A percentile compares a stretch with the other conserved stretches of the same genome.
Evolutionary conservation across 768 basidiomycete species (phyloP).

Genomic region (Pisolithus marmoratus): DNA sequence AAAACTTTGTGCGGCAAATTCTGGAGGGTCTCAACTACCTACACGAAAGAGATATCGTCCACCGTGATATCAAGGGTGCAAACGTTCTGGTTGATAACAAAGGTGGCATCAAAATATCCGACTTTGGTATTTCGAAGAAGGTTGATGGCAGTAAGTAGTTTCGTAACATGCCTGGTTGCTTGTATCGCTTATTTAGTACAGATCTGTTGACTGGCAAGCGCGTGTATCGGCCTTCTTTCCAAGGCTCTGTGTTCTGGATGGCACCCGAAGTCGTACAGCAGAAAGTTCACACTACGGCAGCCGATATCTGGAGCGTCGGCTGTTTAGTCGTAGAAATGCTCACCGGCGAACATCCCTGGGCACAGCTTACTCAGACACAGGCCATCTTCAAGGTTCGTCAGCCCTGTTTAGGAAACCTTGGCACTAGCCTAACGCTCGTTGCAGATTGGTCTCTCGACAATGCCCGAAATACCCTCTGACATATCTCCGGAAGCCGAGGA

Average conservation of each 20-base stretch:
- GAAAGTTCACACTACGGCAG: conserved; percentile 83
- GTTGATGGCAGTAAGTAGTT: conserved; percentile 82
- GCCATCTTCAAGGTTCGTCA: conserved; percentile 86
- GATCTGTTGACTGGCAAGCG: conserved; percentile 55
- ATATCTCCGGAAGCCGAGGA: conserved; percentile 85
- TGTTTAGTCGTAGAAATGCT: conserved; percentile 96
- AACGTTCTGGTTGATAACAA: conserved; percentile 99
- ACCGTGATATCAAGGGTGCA: conserved; percentile 98
- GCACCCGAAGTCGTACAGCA: conserved; percentile 98
- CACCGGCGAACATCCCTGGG: conserved; percentile 93
- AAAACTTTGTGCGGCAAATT: conserved; percentile 91
- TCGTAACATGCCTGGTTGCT: background rate
- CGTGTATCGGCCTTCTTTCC: conserved; percentile 84
- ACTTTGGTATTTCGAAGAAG: conserved; percentile 96
- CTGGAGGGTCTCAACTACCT: conserved; percentile 84
- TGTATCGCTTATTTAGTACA: conserved; percentile 22
- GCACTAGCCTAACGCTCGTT: background rate
- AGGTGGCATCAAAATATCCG: conserved; percentile 94
- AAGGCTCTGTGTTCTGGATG: conserved; percentile 99
- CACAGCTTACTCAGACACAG: conserved; percentile 96
- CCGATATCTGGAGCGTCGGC: conserved; percentile 96
- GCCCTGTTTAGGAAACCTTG: background rate
- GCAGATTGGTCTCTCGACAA: conserved; percentile 88
- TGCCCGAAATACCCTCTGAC: conserved; percentile 85
- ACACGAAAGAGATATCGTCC: conserved; percentile 91